A percentile compares a stretch with the other conserved stretches of the same genome.
Conservation (phyloP, 1,139 yeast species). For the Blastobotrys niveus region DNA sequence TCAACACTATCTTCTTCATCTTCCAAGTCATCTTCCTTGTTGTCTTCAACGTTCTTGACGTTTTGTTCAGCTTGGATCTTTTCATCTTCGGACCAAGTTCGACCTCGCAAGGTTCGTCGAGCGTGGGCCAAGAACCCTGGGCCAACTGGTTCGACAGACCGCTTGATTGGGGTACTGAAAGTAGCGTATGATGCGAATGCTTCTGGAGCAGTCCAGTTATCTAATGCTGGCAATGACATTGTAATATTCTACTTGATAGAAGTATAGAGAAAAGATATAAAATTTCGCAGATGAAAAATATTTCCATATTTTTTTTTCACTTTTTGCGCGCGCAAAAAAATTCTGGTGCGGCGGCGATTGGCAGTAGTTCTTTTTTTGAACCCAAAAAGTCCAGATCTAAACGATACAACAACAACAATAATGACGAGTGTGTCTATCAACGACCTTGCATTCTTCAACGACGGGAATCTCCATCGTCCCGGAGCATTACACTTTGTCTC, state of each 20-base stretch:
- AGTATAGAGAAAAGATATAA: background rate
- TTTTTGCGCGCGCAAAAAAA: too few species aligned
- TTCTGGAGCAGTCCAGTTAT: slow-evolving; percentile 31
- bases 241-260: background rate
- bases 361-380: too few species aligned
- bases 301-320: slow-evolving; percentile 6
- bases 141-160: slow-evolving; percentile 95
- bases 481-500: slow-evolving; percentile 43
- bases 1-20: slow-evolving; percentile 71
- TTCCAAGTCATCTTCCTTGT: slow-evolving; percentile 71
- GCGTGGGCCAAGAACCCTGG: slow-evolving; percentile 95
- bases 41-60: slow-evolving; percentile 66
- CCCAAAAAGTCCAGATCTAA: too few species aligned
- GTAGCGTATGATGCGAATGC: slow-evolving; percentile 30
- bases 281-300: background rate
- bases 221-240: slow-evolving; percentile 27
- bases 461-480: slow-evolving; percentile 6
- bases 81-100: slow-evolving; percentile 98
- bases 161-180: slow-evolving; percentile 65
- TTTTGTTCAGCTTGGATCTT: slow-evolving; percentile 88
- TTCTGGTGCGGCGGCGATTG: too few species aligned
- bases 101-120: slow-evolving; percentile 90
- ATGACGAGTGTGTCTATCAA: slow-evolving; percentile 14
- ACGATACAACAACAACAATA: too few species aligned
- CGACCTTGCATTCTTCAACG: slow-evolving; percentile 12